These are phyloP conservation scores for Meredithiella fracta DNA, from an alignment of 2,329 filamentous ascomycete genomes.

Conservation along the genomic window DNA sequence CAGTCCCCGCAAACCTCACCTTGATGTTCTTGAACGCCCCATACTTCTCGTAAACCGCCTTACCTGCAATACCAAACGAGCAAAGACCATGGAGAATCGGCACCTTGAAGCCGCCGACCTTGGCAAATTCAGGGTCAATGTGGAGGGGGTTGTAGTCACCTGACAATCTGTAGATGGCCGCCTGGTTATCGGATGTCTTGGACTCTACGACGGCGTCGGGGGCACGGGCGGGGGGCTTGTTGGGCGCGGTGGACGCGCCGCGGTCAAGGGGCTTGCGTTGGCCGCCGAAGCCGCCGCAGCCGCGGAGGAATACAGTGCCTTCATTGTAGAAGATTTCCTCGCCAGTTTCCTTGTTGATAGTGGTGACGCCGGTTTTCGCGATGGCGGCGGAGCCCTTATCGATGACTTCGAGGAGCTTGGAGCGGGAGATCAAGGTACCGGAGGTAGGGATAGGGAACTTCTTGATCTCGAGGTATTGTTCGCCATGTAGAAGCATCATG, in stretches of 20 bases:
- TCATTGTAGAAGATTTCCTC: conserved; percentile 97
- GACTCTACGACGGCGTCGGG: conserved; percentile 75
- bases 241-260: conserved; percentile 61
- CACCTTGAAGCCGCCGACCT: conserved; percentile 83
- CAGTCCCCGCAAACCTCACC: conserved; percentile 74
- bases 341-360: conserved; percentile 67
- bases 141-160: conserved; percentile 95
- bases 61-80: conserved; percentile 80
- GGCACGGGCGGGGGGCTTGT: conserved; percentile 58
- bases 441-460: conserved; percentile 83
- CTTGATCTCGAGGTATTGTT: conserved; percentile 91
- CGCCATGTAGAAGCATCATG: conserved; percentile 97
- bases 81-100: conserved; percentile 96
- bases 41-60: conserved; percentile 73
- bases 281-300: conserved; percentile 79
- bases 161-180: conserved; percentile 79
- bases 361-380: conserved; percentile 63
- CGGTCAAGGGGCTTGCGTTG: conserved; percentile 60
- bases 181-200: conserved; percentile 77
- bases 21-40: conserved; percentile 82
- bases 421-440: conserved; percentile 57
- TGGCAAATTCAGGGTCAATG: conserved; percentile 85
- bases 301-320: conserved; percentile 78
- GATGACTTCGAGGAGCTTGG: conserved; percentile 77
- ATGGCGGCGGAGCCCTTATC: conserved; percentile 89